Evolutionary conservation across 1,284 basidiomycete genomes (phyloP), one percentile per base, ranked within the genome.

Genomic region (Ceratobasidium sp.): DNA sequence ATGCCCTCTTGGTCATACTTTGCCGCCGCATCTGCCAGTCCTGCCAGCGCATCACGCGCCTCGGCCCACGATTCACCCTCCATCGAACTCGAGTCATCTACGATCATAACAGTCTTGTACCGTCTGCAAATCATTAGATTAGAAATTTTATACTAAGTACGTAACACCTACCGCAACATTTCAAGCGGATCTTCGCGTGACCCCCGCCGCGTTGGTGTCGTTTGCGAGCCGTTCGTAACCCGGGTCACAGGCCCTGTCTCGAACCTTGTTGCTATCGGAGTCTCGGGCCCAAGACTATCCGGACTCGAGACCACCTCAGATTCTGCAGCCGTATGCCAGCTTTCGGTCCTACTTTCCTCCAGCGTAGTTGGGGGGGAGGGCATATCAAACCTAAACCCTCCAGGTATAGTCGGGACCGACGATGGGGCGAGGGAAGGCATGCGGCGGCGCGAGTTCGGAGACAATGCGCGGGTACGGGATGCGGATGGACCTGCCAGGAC

Each of bases 31-130:
- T 80, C 78, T 7, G 83, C 83, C 5, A 86, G 76, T 2, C 77
- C 73, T 7, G 79, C 77, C n/a, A 85, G 78, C 1, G 82, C 83
- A 25, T 78, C 75, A 40, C 78, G 74, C 12, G 84, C 81, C 82
- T 85, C 82, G 13, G 70, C 62, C 86, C 86, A 88, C 22, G 78
- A 77, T 0, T 69, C 58, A 2, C 79, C 81, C 13, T 72, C 65
- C 86, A 88, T 88, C 13, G 86, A 87, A 7, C 74, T 76, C 1
- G 86, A 87, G 74, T 88, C 56, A 29, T 60, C 56, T 8, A 60
- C 56, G 29, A 60, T 47, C 42, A 60, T 60, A 3, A 60, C 42
- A 1, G 56, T 60, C 25, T 60, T 60, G 56, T 60, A 60, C 29
- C 56, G 56, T 34, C 56, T 60, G 12, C 10, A 6, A 42, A 12